Conservation (phyloP, 805 yeast species). For the Kodamaea kaohsiungensis region DNA sequence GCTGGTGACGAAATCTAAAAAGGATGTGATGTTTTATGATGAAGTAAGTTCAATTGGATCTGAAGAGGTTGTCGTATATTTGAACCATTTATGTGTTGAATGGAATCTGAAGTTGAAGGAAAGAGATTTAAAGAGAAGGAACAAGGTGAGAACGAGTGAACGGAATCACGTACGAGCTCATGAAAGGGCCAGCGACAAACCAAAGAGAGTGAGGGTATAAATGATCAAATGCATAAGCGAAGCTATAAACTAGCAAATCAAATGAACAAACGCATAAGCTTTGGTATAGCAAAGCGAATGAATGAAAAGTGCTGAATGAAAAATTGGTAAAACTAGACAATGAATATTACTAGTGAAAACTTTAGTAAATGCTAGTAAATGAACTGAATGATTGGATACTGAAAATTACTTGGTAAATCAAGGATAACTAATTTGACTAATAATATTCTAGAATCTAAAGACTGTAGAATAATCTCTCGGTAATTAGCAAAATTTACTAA, state of each 20-base stretch:
- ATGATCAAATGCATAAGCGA: neutral
- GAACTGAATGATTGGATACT: too few species aligned
- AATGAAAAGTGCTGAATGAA: too few species aligned
- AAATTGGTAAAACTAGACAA: too few species aligned
- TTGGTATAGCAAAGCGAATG: neutral
- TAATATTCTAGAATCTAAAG: too few species aligned
- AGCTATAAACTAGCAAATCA: neutral
- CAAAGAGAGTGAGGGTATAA: neutral
- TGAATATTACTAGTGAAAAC: too few species aligned
- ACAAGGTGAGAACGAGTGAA: neutral
- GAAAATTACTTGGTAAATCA: too few species aligned
- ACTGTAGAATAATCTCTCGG: too few species aligned
- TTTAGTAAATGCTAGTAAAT: too few species aligned
- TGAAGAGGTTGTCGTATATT: slow-evolving; percentile 59
- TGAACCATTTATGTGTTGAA: slow-evolving; percentile 53
- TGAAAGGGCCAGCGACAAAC: neutral
- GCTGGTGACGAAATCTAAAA: slow-evolving; percentile 75
- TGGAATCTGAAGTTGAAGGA: slow-evolving; percentile 76
- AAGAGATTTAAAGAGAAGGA: slow-evolving; percentile 7
- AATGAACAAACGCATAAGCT: neutral
- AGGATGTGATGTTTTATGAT: slow-evolving; percentile 47
- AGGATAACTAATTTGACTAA: too few species aligned
- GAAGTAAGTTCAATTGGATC: slow-evolving; percentile 65
- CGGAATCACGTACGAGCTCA: neutral
- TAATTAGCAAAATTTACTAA: too few species aligned